Base-by-base conservation (phyloP, 345 rosid genomes). In the Cochlearia excelsa region DNA sequence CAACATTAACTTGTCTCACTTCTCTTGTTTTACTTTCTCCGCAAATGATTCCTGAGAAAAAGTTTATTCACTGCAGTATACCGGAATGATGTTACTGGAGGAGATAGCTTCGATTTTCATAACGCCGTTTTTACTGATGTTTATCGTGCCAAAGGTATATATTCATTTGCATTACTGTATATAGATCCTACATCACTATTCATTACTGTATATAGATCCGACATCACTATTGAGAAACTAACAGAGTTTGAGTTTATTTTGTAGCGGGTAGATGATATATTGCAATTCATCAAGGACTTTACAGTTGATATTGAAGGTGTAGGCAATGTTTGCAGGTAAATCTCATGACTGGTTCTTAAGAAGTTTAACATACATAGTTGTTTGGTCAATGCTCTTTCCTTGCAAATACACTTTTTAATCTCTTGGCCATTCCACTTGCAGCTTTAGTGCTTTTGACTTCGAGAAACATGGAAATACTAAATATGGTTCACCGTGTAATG, bases 21-120 rank as follows among this genome's bases (percentile, higher is more conserved):
- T 59, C 34, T 9, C 26, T 31, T 26, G 41, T 31, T 46, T 11
- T 9, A 29, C 26, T 30, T 53, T 39, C 23, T 61, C 5, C 6
- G 5, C 26, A 42, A 49, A 10, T 63, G 29, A 42, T 54, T 28
- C n/a, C 46, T 42, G 7, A 47, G 41, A 31, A 5, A 16, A 40
- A 41, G 42, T 29, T 23, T 44, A 51, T 44, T 9, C 30, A 31
- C 56, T 83, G 84, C 80, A 94, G 99, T 94, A 85, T 59, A 90
- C 96, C 65, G 96, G 88, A 67, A 94, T 84, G 95, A 85, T 94
- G 95, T 65, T 90, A 65, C 82, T 94, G 3, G 99, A 94, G 80
- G 99, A 94, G 84, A 94, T 90, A 78, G 83, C 96, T 35, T 94
- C 99, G 3, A 90, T 94, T 68, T 90, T 94, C 79, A 84, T 94